Conservation (phyloP, 1,139 yeast species). For the Taphrina confusa region DNA sequence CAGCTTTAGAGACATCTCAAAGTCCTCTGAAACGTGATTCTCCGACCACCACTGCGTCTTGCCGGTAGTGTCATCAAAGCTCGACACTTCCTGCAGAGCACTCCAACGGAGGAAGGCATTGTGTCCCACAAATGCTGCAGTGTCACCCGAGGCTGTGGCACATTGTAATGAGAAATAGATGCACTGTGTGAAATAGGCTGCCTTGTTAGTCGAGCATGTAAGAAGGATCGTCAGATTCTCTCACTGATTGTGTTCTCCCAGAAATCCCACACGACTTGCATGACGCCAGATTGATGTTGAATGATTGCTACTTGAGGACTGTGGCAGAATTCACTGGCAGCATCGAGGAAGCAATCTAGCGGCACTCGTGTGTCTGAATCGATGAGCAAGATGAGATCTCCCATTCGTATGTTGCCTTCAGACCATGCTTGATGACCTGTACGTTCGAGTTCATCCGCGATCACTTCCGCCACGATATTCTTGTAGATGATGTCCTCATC, state of each 20-base stretch:
- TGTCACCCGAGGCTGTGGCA: constrained; percentile 39
- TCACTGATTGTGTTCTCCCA: constrained; percentile 38
- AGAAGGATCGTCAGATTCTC: neutral
- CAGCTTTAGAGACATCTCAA: constrained; percentile 39
- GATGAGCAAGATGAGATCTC: constrained; percentile 39
- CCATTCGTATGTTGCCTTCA: constrained; percentile 38
- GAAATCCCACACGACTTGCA: constrained; percentile 38
- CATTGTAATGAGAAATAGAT: constrained; percentile 39
- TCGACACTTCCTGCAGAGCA: constrained; percentile 36
- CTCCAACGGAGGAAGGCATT: constrained; percentile 39
- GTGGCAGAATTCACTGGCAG: constrained; percentile 38
- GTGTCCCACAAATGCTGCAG: constrained; percentile 40
- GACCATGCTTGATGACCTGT: constrained; percentile 37
- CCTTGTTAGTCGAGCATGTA: constrained; percentile 33
- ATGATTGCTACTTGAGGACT: constrained; percentile 39
- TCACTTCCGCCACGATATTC: constrained; percentile 21
- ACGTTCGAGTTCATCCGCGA: neutral
- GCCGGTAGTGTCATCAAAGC: constrained; percentile 36
- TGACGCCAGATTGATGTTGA: constrained; percentile 39
- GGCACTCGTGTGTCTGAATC: constrained; percentile 40
- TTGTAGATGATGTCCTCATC: constrained; percentile 37
- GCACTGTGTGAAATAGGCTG: constrained; percentile 38
- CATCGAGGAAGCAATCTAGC: constrained; percentile 39
- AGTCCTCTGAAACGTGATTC: constrained; percentile 39
- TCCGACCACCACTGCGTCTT: constrained; percentile 39